Evolutionary conservation across 345 rosid genomes (phyloP), one percentile per base, ranked within the genome.

Genomic region (Aethionema arabicum): DNA sequence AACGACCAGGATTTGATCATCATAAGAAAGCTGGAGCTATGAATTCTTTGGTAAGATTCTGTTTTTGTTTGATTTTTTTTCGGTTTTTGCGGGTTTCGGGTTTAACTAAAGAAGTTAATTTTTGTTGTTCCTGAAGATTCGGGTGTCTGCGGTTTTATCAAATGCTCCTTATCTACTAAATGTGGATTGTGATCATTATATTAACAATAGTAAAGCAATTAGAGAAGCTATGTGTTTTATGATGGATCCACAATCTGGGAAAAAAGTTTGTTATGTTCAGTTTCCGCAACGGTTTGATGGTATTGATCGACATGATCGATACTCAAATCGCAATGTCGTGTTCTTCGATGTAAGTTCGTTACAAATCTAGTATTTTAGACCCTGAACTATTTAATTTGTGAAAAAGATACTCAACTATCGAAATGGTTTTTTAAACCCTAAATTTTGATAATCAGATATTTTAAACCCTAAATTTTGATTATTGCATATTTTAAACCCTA

Each of bases 21-120:
- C 98, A 91, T 64, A 91, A 91, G 56, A 91, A 91, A 80, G 96
- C 98, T 54, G 98, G 96, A 13, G 98, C 98, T 65, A 91, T 91
- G 98, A 91, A 91, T 72, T 52, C 96, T 50, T 71, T 91, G 85
- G 98, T 91, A 70, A 59, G 77, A 36, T 42, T 58, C 50, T 44
- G 48, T 49, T 50, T 48, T 52, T 39, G 46, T 13, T 29, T 36
- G 10, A 21, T 3, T 9, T 7, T 4, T 15, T 32, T 54, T 66
- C 4, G 31, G 5, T 8, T 42, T 21, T 10, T 2, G 0, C 5
- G n/a, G 0, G 14, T 58, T 32, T 40, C 8, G 27, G 27, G 0
- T 42, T 42, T 5, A 29, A 36, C 14, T 11, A 8, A 37, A 21
- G 27, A 37, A 29, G 27, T 60, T 60, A 29, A 14, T 43, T 11